These are phyloP conservation scores for Trichophyton rubrum DNA, from an alignment of 2,329 filamentous ascomycete genomes.

Conservation along the genomic window DNA sequence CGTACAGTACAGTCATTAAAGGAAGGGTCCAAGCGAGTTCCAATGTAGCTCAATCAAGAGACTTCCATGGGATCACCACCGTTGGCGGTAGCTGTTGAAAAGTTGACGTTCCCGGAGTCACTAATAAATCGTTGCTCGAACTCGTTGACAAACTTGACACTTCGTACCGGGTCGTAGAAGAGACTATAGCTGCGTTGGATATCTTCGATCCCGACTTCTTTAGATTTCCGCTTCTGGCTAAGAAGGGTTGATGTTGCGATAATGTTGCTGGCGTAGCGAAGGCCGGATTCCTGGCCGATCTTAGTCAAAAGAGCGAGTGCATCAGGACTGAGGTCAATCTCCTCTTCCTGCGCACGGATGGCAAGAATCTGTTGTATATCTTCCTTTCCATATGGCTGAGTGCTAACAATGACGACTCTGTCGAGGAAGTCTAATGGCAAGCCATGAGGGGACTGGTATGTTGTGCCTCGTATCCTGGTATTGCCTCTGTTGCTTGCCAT, in stretches of 20 bases:
- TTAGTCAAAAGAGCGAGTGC: constrained; percentile 88
- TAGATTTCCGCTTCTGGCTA: constrained; percentile 69
- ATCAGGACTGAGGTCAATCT: constrained; percentile 81
- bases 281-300: constrained; percentile 81
- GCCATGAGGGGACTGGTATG: constrained; percentile 85
- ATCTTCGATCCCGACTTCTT: constrained; percentile 73
- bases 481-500: constrained; percentile 97
- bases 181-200: constrained; percentile 87
- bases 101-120: constrained; percentile 66
- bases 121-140: constrained; percentile 91
- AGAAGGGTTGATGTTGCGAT: constrained; percentile 90
- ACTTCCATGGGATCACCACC: constrained; percentile 58
- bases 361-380: constrained; percentile 87
- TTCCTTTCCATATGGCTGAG: constrained; percentile 65
- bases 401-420: constrained; percentile 91
- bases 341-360: constrained; percentile 89
- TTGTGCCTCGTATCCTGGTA: constrained; percentile 82
- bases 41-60: constrained; percentile 31
- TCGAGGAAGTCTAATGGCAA: constrained; percentile 93
- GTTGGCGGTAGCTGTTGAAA: constrained; percentile 38
- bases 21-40: constrained; percentile 7
- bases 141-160: constrained; percentile 78
- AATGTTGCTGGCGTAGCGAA: constrained; percentile 94
- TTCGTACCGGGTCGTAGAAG: constrained; percentile 81
- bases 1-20: constrained; percentile 9